These are phyloP conservation scores for Gyrodon lividus DNA, from an alignment of 768 basidiomycete genomes.

Conservation along the genomic window DNA sequence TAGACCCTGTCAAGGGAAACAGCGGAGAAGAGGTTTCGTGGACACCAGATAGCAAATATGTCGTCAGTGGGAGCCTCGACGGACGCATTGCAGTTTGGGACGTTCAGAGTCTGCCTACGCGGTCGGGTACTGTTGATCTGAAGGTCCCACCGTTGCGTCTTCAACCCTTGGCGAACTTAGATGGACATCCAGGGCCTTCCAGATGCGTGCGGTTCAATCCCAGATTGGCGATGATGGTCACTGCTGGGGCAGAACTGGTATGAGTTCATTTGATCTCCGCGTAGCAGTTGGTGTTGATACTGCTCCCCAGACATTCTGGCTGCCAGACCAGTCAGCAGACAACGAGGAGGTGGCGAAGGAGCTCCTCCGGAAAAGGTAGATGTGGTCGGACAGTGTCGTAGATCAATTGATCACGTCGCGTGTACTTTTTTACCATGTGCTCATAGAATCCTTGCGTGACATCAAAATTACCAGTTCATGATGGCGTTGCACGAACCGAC, in stretches of 20 bases:
- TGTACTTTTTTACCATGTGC: not conserved
- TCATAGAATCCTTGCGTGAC: not conserved
- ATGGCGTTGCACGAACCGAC: not conserved
- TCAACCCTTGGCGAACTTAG: slow-evolving; percentile 51
- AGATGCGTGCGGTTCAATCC: slow-evolving; percentile 92
- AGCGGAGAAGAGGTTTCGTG: slow-evolving; percentile 94
- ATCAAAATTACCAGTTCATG: no score
- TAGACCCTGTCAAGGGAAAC: slow-evolving; percentile 72
- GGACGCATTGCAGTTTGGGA: slow-evolving; percentile 92
- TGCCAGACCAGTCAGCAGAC: slow-evolving; percentile 66
- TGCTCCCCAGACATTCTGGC: slow-evolving; percentile 55
- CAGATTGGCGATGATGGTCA: slow-evolving; percentile 81
- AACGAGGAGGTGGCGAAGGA: slow-evolving; percentile 71
- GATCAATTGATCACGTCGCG: not conserved
- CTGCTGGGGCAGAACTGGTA: slow-evolving; percentile 83
- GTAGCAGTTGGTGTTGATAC: slow-evolving; percentile 7
- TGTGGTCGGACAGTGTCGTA: not conserved
- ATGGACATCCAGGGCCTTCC: slow-evolving; percentile 81
- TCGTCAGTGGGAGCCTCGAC: slow-evolving; percentile 82
- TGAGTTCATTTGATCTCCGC: slow-evolving; percentile 19
- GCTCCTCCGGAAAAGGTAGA: slow-evolving; percentile 54
- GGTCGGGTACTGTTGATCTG: slow-evolving; percentile 52
- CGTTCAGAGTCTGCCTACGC: slow-evolving; percentile 56
- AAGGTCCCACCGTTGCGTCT: slow-evolving; percentile 51
- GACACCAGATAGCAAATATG: slow-evolving; percentile 92